phyloP scores from a whole-genome alignment of 192 early-diverging fungal species.

The Paraglomus brasilianum region DNA sequence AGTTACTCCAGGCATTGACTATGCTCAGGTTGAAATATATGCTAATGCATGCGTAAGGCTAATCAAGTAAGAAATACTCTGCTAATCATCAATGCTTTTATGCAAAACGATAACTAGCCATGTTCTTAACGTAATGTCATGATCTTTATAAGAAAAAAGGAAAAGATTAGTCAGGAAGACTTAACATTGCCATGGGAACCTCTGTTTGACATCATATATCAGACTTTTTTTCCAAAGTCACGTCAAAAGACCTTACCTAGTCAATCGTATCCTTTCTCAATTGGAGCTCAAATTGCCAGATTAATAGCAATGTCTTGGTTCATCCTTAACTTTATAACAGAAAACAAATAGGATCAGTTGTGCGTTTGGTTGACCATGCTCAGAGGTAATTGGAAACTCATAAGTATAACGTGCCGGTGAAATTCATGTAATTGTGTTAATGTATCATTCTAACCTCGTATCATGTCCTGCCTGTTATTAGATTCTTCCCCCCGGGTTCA shows the following conservation, averaged over 20 bases:
- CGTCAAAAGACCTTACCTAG: slow-evolving; percentile 62
- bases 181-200: slow-evolving; percentile 75
- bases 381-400: slow-evolving; percentile 48
- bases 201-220: slow-evolving; percentile 62
- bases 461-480: no score
- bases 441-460: not conserved
- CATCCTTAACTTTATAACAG: slow-evolving; percentile 33
- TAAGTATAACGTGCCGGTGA: slow-evolving; percentile 33
- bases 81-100: not conserved
- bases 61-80: slow-evolving; percentile 57
- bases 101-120: not conserved
- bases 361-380: slow-evolving; percentile 51
- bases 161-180: slow-evolving; percentile 58
- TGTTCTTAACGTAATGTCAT: not conserved
- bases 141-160: slow-evolving; percentile 54
- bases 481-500: slow-evolving; percentile 69
- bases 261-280: slow-evolving; percentile 46
- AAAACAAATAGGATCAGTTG: slow-evolving; percentile 48
- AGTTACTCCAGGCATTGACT: slow-evolving; percentile 65
- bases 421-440: not conserved
- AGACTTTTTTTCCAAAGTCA: slow-evolving; percentile 62
- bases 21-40: slow-evolving; percentile 63
- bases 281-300: not conserved
- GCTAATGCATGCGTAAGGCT: slow-evolving; percentile 56
- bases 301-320: slow-evolving; percentile 31